Percentiles rank a stretch among this genome's conserved stretches.
These are phyloP conservation scores for Aegilops sharonensis DNA, from an alignment of 176 grass and related monocot genomes.

Conservation along the genomic window DNA sequence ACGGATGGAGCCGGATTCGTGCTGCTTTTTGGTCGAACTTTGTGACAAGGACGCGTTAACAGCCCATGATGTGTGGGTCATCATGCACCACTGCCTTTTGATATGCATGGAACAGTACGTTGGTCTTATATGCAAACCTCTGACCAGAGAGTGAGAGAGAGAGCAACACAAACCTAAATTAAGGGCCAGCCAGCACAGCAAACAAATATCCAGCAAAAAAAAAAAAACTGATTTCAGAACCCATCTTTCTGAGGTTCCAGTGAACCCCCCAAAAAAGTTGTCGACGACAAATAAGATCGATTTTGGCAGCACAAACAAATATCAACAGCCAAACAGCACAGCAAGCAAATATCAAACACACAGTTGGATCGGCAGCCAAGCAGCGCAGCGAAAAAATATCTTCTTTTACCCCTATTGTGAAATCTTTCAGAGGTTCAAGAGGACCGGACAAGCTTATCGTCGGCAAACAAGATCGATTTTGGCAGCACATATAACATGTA, in stretches of 20 bases:
- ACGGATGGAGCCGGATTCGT: background rate
- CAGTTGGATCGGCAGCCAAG: no score
- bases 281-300: no score
- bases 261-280: background rate
- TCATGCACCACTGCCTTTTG: no score
- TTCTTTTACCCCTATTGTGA: background rate
- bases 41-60: constrained; percentile 28
- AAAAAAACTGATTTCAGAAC: background rate
- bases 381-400: background rate
- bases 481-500: background rate
- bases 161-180: background rate
- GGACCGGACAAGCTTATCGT: background rate
- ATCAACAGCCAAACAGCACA: background rate
- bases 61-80: background rate
- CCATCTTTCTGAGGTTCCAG: background rate
- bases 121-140: background rate
- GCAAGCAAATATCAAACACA: no score
- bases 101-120: background rate
- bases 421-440: background rate
- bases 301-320: no score
- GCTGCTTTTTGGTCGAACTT: background rate
- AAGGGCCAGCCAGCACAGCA: background rate
- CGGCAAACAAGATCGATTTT: background rate
- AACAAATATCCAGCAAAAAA: background rate
- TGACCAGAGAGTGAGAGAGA: background rate